phyloP scores from a whole-genome alignment of 2,329 filamentous ascomycete genomes.

The Camptophora hylomeconis region DNA sequence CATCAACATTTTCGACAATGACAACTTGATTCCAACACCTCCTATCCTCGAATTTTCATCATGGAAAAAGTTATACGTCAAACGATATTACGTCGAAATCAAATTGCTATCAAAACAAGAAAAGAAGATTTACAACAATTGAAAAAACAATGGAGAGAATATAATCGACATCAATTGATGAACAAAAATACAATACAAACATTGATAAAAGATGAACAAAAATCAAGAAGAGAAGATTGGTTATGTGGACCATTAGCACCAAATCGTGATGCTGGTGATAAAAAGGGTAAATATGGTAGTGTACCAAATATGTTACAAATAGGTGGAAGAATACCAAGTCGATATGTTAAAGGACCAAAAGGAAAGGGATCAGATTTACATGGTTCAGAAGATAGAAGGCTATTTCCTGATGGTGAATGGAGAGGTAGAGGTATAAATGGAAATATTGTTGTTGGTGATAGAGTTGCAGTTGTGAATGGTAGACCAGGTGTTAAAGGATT shows the following conservation, averaged over 20 bases:
- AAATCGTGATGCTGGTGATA: constrained; percentile 53
- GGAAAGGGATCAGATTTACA: constrained; percentile 16
- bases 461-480: constrained; percentile 70
- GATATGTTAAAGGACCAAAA: constrained; percentile 18
- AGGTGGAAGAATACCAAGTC: constrained; percentile 1
- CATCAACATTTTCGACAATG: too few species aligned
- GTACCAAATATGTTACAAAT: constrained; percentile 25
- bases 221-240: constrained; percentile 61
- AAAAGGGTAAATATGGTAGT: constrained; percentile 46
- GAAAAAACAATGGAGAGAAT: constrained; percentile 26
- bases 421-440: constrained; percentile 11
- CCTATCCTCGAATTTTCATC: too few species aligned
- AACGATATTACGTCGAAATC: constrained; percentile 53
- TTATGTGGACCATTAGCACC: constrained; percentile 65
- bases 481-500: constrained; percentile 57
- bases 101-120: constrained; percentile 38
- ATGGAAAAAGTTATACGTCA: constrained; percentile 64
- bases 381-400: constrained; percentile 38
- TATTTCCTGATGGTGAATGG: too few species aligned
- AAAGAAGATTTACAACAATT: constrained; percentile 31
- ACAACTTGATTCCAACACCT: too few species aligned
- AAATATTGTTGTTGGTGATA: constrained; percentile 55
- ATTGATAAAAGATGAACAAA: constrained; percentile 36
- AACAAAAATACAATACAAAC: constrained; percentile 18
- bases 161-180: constrained; percentile 20